Evolutionary conservation across 2,329 filamentous ascomycete species (phyloP), one percentile per base, ranked within the genome.

Genomic region (Apiospora koreana): DNA sequence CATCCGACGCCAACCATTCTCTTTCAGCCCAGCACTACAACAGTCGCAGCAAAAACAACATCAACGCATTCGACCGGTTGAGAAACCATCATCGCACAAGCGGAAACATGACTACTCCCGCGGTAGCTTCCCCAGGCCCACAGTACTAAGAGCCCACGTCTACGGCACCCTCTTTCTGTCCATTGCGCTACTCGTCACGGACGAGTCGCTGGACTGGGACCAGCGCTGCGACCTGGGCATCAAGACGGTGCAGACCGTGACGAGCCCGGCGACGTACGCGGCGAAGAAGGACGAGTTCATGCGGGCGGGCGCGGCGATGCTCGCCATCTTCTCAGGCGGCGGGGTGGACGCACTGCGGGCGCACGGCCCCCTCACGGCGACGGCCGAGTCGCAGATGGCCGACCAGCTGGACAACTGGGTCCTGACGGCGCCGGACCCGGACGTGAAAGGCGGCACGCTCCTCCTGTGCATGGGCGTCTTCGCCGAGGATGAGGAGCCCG

Each of bases 101-200:
- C 18, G 12, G 3, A 38, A 3, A 7, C 54, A 38, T 14, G 18
- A 38, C 18, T 9, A n/a, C 31, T 38, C 54, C 3, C 54, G 28
- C 31, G 18, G 21, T 10, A 10, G 16, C 41, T 12, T 9, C 28
- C 28, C 18, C 31, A 67, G 42, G 35, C 35, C 67, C 9, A 68
- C 43, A 8, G 48, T 68, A 12, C 64, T 75, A 9, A 48, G 45
- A 9, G 71, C 72, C 8, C 21, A 69, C 21, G 71, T 75, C 23
- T 73, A 74, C 67, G 71, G 70, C 65, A 67, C 72, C 16, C 70
- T 76, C 25, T 75, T 62, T 65, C 54, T 72, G 41, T 73, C 73
- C 9, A 71, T 76, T 43, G 72, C 46, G 3, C 68, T 74, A 23
- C 69, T 76, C 2, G 71, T 74, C 2, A 67, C 72, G 3, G 70